These are phyloP conservation scores for Marasmius oreades DNA, from an alignment of 1,284 basidiomycete genomes.

Conservation along the genomic window DNA sequence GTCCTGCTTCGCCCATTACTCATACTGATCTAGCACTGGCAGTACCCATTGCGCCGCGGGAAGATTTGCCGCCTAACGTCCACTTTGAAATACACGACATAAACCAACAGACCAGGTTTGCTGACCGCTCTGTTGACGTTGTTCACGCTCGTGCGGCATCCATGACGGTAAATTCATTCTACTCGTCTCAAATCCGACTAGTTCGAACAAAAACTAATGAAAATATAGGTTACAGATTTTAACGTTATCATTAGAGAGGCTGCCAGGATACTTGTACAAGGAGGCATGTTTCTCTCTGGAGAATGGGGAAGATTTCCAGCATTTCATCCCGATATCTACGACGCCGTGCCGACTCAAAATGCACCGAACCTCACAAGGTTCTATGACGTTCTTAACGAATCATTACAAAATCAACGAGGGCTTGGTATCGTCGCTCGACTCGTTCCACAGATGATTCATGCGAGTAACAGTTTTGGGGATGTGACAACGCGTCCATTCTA, in stretches of 20 bases:
- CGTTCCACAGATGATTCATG: background rate
- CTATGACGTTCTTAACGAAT: background rate
- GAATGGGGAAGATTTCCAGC: slow-evolving; percentile 8
- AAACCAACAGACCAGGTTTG: slow-evolving; percentile 45
- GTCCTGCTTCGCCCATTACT: slow-evolving; percentile 18
- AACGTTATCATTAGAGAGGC: background rate
- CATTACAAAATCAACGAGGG: background rate
- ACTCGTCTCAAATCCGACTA: no score
- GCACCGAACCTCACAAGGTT: background rate
- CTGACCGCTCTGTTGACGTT: slow-evolving; percentile 50
- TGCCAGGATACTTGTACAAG: background rate
- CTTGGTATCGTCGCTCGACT: background rate
- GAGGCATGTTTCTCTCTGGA: slow-evolving; percentile 8
- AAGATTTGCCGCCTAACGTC: slow-evolving; percentile 52
- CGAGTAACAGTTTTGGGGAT: background rate
- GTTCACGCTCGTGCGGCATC: slow-evolving; percentile 58
- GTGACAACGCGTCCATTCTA: background rate
- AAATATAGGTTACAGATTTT: slow-evolving; percentile 1
- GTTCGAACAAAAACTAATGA: background rate
- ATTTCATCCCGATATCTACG: slow-evolving; percentile 9
- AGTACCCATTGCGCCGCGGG: slow-evolving; percentile 68
- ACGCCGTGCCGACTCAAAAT: background rate
- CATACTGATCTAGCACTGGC: slow-evolving; percentile 8
- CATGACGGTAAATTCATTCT: slow-evolving; percentile 50
- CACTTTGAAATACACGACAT: slow-evolving; percentile 64